Percentiles rank a stretch among this genome's conserved stretches.
These are phyloP conservation scores for Tilletia caries DNA, from an alignment of 1,284 basidiomycete species.

Conservation along the genomic window DNA sequence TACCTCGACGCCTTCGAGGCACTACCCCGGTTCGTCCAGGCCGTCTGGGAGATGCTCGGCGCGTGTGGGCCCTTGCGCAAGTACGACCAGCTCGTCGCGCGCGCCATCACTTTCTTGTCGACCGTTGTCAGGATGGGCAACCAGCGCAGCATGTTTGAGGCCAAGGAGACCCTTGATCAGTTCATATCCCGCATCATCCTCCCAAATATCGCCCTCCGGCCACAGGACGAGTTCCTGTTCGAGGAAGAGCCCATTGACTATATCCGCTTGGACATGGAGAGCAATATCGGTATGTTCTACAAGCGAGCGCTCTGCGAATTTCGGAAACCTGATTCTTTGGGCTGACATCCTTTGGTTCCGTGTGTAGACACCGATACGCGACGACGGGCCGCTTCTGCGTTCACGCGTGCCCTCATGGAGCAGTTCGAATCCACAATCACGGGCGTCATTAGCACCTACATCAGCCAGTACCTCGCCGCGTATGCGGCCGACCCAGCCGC, in stretches of 20 bases:
- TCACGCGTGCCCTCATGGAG: conserved; percentile 81
- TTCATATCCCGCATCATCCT: conserved; percentile 87
- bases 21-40: conserved; percentile 77
- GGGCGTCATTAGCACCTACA: conserved; percentile 77
- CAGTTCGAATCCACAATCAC: conserved; percentile 77
- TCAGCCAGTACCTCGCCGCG: conserved; percentile 68
- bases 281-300: conserved; percentile 58
- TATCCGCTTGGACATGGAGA: conserved; percentile 81
- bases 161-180: conserved; percentile 69
- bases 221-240: conserved; percentile 90
- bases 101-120: conserved; percentile 85
- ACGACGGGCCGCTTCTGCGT: conserved; percentile 86
- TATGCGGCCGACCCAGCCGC: conserved; percentile 63
- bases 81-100: conserved; percentile 87
- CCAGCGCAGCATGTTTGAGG: conserved; percentile 65
- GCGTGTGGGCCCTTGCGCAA: conserved; percentile 69
- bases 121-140: conserved; percentile 68
- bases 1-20: conserved; percentile 83
- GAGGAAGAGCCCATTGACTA: conserved; percentile 96
- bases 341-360: background rate
- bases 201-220: conserved; percentile 83
- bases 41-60: conserved; percentile 85
- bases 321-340: too few species aligned
- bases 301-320: conserved; percentile 8
- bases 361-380: conserved; percentile 66